These are phyloP conservation scores for Nemophila menziesii DNA, from an alignment of 257 asterid species.

Conservation along the genomic window DNA sequence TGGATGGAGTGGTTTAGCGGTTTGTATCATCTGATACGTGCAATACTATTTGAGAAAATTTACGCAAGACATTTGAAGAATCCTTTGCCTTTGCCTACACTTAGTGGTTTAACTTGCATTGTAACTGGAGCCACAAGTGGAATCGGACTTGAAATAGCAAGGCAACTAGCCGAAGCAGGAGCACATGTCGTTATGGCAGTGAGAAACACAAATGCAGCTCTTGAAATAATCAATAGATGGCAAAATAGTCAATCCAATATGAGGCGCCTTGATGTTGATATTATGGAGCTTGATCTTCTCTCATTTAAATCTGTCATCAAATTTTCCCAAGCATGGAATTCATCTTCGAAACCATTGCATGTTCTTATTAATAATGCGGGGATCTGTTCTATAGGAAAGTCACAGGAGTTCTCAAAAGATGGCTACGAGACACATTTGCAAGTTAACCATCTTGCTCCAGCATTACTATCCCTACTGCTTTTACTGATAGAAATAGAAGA, in stretches of 20 bases:
- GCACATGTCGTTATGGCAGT: too few species aligned
- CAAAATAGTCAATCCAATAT: too few species aligned
- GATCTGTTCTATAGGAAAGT: conserved; percentile 49
- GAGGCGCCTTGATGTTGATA: too few species aligned
- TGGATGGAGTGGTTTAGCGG: conserved; percentile 3
- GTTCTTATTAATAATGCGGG: conserved; percentile 78
- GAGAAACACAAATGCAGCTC: too few species aligned
- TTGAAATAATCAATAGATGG: conserved; percentile 55
- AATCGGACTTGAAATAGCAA: too few species aligned
- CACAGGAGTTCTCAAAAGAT: neutral
- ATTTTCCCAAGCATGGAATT: conserved; percentile 63
- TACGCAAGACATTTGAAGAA: neutral
- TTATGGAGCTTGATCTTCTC: conserved; percentile 68
- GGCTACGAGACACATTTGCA: neutral
- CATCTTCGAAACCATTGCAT: too few species aligned
- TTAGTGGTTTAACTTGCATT: too few species aligned
- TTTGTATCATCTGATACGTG: neutral
- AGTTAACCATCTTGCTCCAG: neutral
- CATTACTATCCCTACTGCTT: too few species aligned
- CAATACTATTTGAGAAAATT: neutral
- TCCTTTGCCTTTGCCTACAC: too few species aligned
- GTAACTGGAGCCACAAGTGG: too few species aligned
- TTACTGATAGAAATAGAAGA: too few species aligned
- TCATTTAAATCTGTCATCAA: conserved; percentile 63
- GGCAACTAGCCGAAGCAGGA: too few species aligned